Evolutionary conservation across 202 grass and related monocot genomes (phyloP), one percentile per base, ranked within the genome.

Genomic region (Brachypodium distachyon): DNA sequence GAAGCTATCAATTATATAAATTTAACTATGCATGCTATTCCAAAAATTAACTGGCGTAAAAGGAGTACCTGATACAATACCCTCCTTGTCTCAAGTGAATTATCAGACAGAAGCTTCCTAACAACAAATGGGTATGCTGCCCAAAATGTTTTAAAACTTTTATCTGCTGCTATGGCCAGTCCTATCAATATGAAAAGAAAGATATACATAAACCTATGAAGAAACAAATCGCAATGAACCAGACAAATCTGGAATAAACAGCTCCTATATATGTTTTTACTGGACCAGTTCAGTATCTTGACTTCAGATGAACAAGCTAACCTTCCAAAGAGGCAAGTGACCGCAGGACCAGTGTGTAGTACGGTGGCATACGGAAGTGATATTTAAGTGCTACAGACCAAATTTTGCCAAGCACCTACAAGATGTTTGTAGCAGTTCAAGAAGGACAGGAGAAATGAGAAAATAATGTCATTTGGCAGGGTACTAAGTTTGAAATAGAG

Each of bases 301-400:
- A 75, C 42, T 57, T 79, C 14, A 73, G 62, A 36, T 77, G 77
- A 67, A 81, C 72, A 83, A 74, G 44, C 77, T 84, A 63, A 97
- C 95, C 95, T 97, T 97, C 95, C 69, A 97, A 87, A 75, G 95
- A 97, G 77, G 91, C 91, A 78, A 97, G 79, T 67, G 95, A 97
- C 19, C 95, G 87, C 63, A 97, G 90, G 63, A 97, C 80, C 17
- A 97, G 70, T 21, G 95, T 94, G 80, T 90, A 97, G 70, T 94
- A 97, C 33, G 95, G 84, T 43, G 95, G 95, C 95, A 97, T 97
- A 67, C 82, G 91, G 72, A 97, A 97, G 18, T 97, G 89, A 69
- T 97, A 91, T 57, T 88, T 94, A 77, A 97, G 69, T 74, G 95
- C 91, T 70, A 97, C 82, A 18, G 87, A 94, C 91, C 84, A 97